Conservation (phyloP, 306 rosid genomes). For the Pyrus bretschneideri region DNA sequence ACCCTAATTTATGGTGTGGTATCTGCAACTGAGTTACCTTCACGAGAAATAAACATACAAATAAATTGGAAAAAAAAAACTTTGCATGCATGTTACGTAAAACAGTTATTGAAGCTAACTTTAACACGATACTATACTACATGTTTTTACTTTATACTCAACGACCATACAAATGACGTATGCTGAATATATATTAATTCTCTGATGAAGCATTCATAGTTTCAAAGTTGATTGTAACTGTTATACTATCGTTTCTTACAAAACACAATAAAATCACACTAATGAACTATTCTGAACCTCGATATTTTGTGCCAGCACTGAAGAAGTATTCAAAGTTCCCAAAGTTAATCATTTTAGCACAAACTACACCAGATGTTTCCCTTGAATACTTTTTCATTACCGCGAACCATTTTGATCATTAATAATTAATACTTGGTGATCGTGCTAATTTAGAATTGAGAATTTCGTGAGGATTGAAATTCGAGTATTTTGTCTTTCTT, state of each 20-base stretch:
- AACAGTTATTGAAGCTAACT: not conserved
- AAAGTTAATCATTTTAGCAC: not conserved
- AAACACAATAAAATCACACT: not conserved
- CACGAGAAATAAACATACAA: too few species aligned
- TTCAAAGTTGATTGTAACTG: not conserved
- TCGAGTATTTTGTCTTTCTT: not conserved
- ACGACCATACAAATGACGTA: too few species aligned
- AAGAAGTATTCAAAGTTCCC: not conserved
- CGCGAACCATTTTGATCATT: not conserved
- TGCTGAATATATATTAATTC: not conserved
- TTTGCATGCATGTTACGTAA: not conserved
- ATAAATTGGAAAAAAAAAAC: not conserved
- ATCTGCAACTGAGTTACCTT: too few species aligned
- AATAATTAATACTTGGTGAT: not conserved
- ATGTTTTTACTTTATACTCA: not conserved
- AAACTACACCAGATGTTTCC: too few species aligned
- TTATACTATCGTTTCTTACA: too few species aligned
- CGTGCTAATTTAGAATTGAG: not conserved
- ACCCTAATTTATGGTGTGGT: too few species aligned
- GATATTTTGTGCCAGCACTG: accelerated
- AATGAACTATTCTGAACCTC: not conserved
- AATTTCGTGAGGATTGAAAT: not conserved
- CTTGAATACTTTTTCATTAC: not conserved
- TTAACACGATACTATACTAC: too few species aligned
- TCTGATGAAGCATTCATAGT: not conserved